These are phyloP conservation scores for Arthrobotrys megalospora DNA, from an alignment of 2,329 filamentous ascomycete species.

Conservation along the genomic window DNA sequence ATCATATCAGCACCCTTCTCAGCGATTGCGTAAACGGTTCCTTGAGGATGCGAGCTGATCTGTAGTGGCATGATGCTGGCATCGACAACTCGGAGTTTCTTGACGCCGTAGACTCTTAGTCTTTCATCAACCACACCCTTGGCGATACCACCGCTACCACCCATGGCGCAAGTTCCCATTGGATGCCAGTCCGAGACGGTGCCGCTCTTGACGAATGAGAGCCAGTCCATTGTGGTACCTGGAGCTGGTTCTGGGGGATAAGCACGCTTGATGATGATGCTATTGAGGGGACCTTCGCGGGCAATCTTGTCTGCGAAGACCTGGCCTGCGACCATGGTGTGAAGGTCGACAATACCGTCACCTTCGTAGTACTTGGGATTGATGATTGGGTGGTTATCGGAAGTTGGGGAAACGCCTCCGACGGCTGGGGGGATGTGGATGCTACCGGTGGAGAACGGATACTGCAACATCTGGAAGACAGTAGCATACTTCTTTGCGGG, in stretches of 20 bases:
- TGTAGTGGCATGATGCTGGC: constrained; percentile 39
- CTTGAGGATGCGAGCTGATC: constrained; percentile 64
- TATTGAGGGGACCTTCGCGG: constrained; percentile 65
- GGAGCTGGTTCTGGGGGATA: constrained; percentile 64
- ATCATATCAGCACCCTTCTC: constrained; percentile 48
- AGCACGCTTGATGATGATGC: constrained; percentile 66
- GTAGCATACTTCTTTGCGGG: constrained; percentile 70
- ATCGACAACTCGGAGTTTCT: constrained; percentile 69
- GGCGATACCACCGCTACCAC: constrained; percentile 62
- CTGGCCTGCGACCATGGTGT: constrained; percentile 68
- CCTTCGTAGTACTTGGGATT: constrained; percentile 69
- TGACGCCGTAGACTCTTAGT: constrained; percentile 69
- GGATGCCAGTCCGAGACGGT: constrained; percentile 68
- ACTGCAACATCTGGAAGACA: constrained; percentile 71
- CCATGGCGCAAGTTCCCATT: constrained; percentile 69
- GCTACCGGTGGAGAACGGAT: constrained; percentile 71
- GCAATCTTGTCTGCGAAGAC: constrained; percentile 68
- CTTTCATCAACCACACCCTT: constrained; percentile 70
- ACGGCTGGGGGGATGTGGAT: constrained; percentile 68
- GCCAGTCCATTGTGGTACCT: constrained; percentile 63
- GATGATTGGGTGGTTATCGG: constrained; percentile 66
- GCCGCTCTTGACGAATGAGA: constrained; percentile 67
- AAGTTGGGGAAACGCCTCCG: constrained; percentile 4
- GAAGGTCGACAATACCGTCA: constrained; percentile 68
- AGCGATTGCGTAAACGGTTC: constrained; percentile 57